Conservation (phyloP, 495 filamentous ascomycete genomes). For the Cercophora samala region DNA sequence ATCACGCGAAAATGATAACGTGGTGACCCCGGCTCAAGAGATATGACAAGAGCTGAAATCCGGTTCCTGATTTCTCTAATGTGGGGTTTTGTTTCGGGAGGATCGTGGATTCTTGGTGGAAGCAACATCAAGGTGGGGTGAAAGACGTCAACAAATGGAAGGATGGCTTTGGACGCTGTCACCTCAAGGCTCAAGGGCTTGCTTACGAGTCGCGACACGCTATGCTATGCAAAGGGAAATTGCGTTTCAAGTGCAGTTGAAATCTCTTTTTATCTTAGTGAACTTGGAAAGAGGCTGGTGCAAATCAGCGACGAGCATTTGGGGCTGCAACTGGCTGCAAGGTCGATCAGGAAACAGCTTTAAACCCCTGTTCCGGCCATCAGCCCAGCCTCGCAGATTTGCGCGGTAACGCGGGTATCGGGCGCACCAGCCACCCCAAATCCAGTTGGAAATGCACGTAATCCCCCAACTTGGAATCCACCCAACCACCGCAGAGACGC, state of each 20-base stretch:
- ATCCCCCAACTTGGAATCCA: slow-evolving; percentile 9
- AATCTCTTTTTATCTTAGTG: background rate
- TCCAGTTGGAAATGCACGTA: slow-evolving; percentile 10
- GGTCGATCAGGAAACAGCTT: background rate
- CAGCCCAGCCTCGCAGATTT: slow-evolving; percentile 10
- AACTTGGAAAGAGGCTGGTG: background rate
- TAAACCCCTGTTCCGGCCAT: slow-evolving; percentile 6
- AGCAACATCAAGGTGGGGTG: background rate
- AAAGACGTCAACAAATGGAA: slow-evolving; percentile 4
- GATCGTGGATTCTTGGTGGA: background rate
- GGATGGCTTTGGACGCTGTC: background rate
- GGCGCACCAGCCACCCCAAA: slow-evolving; percentile 11
- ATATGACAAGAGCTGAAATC: background rate
- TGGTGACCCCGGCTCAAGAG: background rate
- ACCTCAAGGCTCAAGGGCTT: background rate
- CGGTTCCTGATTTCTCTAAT: background rate
- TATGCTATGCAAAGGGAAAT: background rate
- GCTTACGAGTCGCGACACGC: background rate
- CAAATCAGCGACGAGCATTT: background rate
- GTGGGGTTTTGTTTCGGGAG: slow-evolving; percentile 2
- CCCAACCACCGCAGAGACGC: slow-evolving; percentile 12
- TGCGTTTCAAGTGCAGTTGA: background rate
- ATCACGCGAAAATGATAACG: too few relatives aligned
- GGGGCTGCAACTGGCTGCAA: slow-evolving; percentile 7
- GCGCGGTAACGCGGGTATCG: background rate